A percentile compares a stretch with the other conserved stretches of the same genome.
Evolutionary conservation across 768 basidiomycete genomes (phyloP).

Genomic region (Bullera alba): DNA sequence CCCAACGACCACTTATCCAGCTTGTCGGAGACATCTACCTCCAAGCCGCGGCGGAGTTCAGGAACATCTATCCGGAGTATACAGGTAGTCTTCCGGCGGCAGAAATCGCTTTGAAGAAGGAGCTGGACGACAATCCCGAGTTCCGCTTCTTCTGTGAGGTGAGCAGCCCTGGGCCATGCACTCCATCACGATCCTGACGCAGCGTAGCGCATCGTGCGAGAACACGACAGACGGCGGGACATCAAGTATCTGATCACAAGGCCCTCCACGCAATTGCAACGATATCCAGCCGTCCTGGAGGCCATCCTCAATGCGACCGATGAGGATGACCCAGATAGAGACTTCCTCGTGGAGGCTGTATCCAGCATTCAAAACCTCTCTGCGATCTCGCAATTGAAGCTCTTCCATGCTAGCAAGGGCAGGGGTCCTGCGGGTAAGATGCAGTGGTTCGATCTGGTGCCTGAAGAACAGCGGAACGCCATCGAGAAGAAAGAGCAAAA

Average conservation of each 20-base stretch:
- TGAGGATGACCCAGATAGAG: constrained; percentile 69
- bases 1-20: constrained; percentile 60
- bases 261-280: constrained; percentile 72
- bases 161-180: too few species aligned
- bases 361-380: constrained; percentile 76
- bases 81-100: constrained; percentile 64
- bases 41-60: constrained; percentile 77
- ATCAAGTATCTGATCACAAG: constrained; percentile 72
- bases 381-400: constrained; percentile 69
- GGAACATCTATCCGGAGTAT: constrained; percentile 75
- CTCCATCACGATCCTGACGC: neutral
- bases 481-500: constrained; percentile 70
- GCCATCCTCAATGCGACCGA: constrained; percentile 78
- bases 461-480: constrained; percentile 57
- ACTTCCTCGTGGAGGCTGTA: constrained; percentile 75
- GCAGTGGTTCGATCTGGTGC: constrained; percentile 85
- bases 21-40: constrained; percentile 85
- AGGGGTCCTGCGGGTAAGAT: constrained; percentile 70
- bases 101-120: constrained; percentile 79
- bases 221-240: constrained; percentile 60
- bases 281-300: constrained; percentile 76
- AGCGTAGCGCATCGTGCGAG: constrained; percentile 51
- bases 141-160: constrained; percentile 79
- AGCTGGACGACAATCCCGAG: constrained; percentile 69
- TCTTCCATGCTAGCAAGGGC: constrained; percentile 86